A percentile compares a stretch with the other conserved stretches of the same genome.
These are phyloP conservation scores for Magnaporthiopsis incrustans DNA, from an alignment of 2,329 filamentous ascomycete species.

Conservation along the genomic window DNA sequence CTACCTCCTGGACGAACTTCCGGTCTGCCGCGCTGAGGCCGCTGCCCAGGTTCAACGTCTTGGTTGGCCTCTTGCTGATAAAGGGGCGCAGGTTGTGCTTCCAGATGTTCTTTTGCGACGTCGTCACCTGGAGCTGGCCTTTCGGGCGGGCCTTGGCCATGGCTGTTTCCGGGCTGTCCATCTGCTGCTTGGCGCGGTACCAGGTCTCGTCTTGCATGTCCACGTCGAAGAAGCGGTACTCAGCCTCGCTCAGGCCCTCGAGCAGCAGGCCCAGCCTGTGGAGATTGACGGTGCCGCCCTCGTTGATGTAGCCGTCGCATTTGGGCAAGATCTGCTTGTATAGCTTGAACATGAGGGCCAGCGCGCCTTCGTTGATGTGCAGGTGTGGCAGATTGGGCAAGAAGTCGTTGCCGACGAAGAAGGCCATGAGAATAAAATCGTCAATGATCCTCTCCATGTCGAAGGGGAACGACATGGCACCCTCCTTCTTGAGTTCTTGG, in stretches of 20 bases:
- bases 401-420: constrained; percentile 99
- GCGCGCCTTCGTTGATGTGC: constrained; percentile 95
- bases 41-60: constrained; percentile 64
- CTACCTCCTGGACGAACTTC: constrained; percentile 85
- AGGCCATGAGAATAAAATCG: constrained; percentile 98
- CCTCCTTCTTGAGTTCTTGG: constrained; percentile 75
- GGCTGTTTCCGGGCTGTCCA: constrained; percentile 49
- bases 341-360: constrained; percentile 94
- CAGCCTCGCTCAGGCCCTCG: constrained; percentile 78
- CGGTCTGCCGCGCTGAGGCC: constrained; percentile 75
- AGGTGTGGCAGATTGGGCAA: constrained; percentile 91
- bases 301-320: constrained; percentile 92
- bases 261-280: constrained; percentile 68
- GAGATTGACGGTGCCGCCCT: constrained; percentile 86
- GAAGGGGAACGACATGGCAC: constrained; percentile 66
- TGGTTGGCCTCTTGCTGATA: constrained; percentile 58
- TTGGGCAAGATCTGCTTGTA: constrained; percentile 87
- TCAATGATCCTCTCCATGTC: constrained; percentile 96
- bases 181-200: constrained; percentile 77
- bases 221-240: constrained; percentile 85
- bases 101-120: constrained; percentile 75
- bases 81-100: constrained; percentile 73
- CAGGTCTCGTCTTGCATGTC: constrained; percentile 85
- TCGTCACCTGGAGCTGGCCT: constrained; percentile 66
- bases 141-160: constrained; percentile 50